Base-by-base conservation (phyloP, 768 basidiomycete species). In the Termitomyces sp. region DNA sequence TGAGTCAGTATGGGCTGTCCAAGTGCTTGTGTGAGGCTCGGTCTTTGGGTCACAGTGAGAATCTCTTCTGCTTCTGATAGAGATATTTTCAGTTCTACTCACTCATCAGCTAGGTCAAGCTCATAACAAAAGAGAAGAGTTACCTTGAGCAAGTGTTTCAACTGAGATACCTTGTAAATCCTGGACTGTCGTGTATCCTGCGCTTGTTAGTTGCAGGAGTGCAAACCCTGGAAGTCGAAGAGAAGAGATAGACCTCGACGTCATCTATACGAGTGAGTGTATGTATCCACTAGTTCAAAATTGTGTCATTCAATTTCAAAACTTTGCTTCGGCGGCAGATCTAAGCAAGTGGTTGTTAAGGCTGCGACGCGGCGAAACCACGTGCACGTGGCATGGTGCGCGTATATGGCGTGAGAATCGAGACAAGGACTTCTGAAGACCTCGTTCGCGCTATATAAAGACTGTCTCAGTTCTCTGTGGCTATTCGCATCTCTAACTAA, bases 111-210 rank as follows among this genome's bases (percentile, higher is more conserved):
- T 51, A 26, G 14, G 53, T 49, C 17, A 11, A 24, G 10, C 12
- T 22, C 32, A n/a, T 30, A 12, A 15, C 54, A 7, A 4, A 26
- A 56, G 12, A 22, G 32, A 34, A 14, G 15, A 54, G 66, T 50
- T 28, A 82, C 86, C 82, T 71, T 74, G 70, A 22, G 80, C 74
- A 21, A 87, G 64, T n/a, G 60, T 57, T 53, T 82, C 79, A 4
- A 74, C 69, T 2, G 78, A 74, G 2, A 70, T 64, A 8, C 66
- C 65, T 15, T 65, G 65, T 8, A 88, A 61, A 60, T 88, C 86
- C 49, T 77, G 70, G 2, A 82, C 61, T 7, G 77, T 82, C 62
- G 82, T 77, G 61, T 85, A 88, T 6, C 85, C 85, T 38, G 78
- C 75, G 38, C 70, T 71, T 44, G 71, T 71, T 34, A 87, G 70